Percentiles rank a stretch among this genome's conserved stretches.
Conservation (phyloP, 2,329 filamentous ascomycete genomes). For the Xylaria sp. region DNA sequence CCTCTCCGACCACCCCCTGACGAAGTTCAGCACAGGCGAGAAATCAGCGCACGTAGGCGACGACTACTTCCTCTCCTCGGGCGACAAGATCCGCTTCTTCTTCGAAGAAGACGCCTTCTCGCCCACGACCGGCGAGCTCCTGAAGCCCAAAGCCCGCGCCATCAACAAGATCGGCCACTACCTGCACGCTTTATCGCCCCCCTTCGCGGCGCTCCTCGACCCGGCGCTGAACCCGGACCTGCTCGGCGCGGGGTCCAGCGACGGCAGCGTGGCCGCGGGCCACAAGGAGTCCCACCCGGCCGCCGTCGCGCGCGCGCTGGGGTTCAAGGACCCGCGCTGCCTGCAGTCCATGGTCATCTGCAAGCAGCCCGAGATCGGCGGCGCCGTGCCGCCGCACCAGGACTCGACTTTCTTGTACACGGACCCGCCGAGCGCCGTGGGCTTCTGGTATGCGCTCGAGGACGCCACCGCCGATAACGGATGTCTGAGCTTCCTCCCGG, state of each 20-base stretch:
- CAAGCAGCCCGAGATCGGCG: slow-evolving; percentile 97
- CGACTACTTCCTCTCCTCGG: slow-evolving; percentile 89
- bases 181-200: slow-evolving; percentile 74
- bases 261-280: slow-evolving; percentile 49
- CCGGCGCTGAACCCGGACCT: slow-evolving; percentile 59
- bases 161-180: slow-evolving; percentile 92
- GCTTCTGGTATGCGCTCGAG: slow-evolving; percentile 97
- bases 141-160: slow-evolving; percentile 82
- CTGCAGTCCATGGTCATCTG: slow-evolving; percentile 98
- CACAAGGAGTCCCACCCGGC: slow-evolving; percentile 57
- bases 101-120: slow-evolving; percentile 95
- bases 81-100: slow-evolving; percentile 95
- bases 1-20: slow-evolving; percentile 88
- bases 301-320: slow-evolving; percentile 75
- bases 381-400: slow-evolving; percentile 89
- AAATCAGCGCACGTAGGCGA: slow-evolving; percentile 85
- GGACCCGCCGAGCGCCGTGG: slow-evolving; percentile 85
- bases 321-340: slow-evolving; percentile 78
- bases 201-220: slow-evolving; percentile 69
- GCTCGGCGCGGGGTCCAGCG: slow-evolving; percentile 57
- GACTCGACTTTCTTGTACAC: slow-evolving; percentile 95
- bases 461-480: slow-evolving; percentile 89
- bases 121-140: slow-evolving; percentile 66
- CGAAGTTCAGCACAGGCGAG: slow-evolving; percentile 88
- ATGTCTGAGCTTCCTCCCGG: slow-evolving; percentile 86